These are phyloP conservation scores for Phytophthora pluvialis DNA, from an alignment of 352 stramenopile species.

Conservation along the genomic window DNA sequence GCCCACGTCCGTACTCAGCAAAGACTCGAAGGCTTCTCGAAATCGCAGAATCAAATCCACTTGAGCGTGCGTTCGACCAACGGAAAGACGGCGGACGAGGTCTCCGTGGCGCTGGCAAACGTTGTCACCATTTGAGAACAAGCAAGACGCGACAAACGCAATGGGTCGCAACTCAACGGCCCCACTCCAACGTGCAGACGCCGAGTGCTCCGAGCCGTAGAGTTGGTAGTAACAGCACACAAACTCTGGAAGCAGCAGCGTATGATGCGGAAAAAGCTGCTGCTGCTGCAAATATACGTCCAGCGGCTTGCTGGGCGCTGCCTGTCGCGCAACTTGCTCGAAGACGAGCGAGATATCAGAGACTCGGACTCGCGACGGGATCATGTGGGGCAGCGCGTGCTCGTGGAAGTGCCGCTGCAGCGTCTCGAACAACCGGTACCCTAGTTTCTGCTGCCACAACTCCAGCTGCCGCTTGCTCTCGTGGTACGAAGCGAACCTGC, in stretches of 20 bases:
- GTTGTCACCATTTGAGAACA: conserved; percentile 69
- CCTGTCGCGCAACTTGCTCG: conserved; percentile 43
- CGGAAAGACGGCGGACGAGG: conserved; percentile 58
- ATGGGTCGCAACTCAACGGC: conserved; percentile 58
- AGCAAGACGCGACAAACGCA: conserved; percentile 66
- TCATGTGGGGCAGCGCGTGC: conserved; percentile 50
- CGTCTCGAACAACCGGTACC: conserved; percentile 58
- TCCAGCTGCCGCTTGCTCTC: conserved; percentile 68
- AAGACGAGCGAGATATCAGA: conserved; percentile 49
- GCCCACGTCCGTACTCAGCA: conserved; percentile 33
- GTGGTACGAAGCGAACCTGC: conserved; percentile 60
- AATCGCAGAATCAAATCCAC: conserved; percentile 68
- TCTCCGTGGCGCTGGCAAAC: conserved; percentile 60
- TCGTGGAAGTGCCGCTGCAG: conserved; percentile 68
- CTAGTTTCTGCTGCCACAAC: conserved; percentile 73
- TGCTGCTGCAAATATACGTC: conserved; percentile 69
- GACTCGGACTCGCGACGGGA: conserved; percentile 58
- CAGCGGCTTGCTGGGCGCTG: conserved; percentile 54
- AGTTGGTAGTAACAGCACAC: conserved; percentile 77
- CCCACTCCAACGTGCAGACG: conserved; percentile 14
- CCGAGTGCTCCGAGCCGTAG: conserved; percentile 47
- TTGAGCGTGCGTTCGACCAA: conserved; percentile 64
- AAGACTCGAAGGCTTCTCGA: conserved; percentile 61
- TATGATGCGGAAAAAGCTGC: conserved; percentile 51
- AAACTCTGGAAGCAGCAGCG: conserved; percentile 62